A percentile compares a stretch with the other conserved stretches of the same genome.
Conservation (phyloP, 106 monocot genomes). For the Narthecium ossifragum region DNA sequence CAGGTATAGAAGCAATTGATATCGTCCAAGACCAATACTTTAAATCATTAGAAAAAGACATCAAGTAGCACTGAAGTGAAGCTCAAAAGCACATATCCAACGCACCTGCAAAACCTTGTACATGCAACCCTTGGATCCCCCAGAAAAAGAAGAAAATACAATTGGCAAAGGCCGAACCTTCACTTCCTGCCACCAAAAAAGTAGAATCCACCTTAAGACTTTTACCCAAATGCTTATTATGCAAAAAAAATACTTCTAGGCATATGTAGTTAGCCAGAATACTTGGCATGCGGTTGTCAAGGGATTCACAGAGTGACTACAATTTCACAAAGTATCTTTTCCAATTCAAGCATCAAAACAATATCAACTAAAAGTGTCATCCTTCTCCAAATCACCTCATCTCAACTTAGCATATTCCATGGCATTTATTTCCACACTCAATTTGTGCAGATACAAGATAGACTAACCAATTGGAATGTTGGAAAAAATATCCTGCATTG, state of each 20-base stretch:
- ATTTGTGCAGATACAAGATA: no score
- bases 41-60: no score
- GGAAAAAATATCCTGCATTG: no score
- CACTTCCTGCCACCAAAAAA: slow-evolving; percentile 49
- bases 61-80: neutral
- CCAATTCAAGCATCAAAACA: neutral
- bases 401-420: no score
- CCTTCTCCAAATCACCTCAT: no score
- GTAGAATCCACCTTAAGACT: neutral
- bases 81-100: neutral
- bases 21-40: neutral
- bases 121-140: slow-evolving; percentile 78
- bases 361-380: no score
- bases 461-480: no score
- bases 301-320: no score
- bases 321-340: neutral
- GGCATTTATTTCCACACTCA: no score
- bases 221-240: neutral
- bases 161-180: slow-evolving; percentile 50
- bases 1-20: neutral
- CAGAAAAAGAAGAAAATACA: slow-evolving; percentile 73
- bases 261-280: no score
- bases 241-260: neutral
- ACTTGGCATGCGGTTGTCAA: no score
- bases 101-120: slow-evolving; percentile 87